Conservation (phyloP, 768 basidiomycete genomes). For the Inosperma sp. region DNA sequence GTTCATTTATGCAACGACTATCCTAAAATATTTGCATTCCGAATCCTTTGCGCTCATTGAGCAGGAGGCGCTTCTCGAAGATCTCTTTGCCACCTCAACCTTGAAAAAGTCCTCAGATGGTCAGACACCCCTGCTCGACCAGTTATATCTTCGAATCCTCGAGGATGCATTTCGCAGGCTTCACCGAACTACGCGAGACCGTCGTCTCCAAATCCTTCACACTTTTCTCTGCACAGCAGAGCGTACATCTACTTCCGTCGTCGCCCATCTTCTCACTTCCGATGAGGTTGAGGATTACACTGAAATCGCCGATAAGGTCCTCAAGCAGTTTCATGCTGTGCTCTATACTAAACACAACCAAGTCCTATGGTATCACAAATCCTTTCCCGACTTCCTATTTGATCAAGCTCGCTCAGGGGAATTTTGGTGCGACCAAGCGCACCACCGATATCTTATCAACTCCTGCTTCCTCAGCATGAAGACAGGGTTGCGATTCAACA, state of each 20-base stretch:
- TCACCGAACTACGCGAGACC: neutral
- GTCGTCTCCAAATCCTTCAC: slow-evolving; percentile 15
- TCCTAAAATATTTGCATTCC: too few species aligned
- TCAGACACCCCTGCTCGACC: slow-evolving; percentile 12
- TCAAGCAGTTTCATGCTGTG: neutral
- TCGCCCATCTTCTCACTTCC: slow-evolving; percentile 14
- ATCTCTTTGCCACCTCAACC: too few species aligned
- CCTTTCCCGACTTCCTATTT: slow-evolving; percentile 1
- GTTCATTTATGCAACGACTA: too few species aligned
- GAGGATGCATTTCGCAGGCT: slow-evolving; percentile 14
- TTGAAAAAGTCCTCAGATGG: too few species aligned
- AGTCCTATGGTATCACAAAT: neutral
- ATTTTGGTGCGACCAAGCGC: neutral
- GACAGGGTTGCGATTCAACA: slow-evolving; percentile 31
- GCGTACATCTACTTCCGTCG: slow-evolving; percentile 12
- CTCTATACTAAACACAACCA: neutral
- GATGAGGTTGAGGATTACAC: neutral
- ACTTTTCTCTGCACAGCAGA: slow-evolving; percentile 23
- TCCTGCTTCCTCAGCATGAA: slow-evolving; percentile 28
- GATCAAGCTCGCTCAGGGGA: neutral
- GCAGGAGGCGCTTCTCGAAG: too few species aligned
- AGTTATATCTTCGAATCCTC: slow-evolving; percentile 16
- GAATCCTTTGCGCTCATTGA: too few species aligned
- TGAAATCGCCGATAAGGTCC: neutral
- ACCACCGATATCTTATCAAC: slow-evolving; percentile 19